Evolutionary conservation across 164 flowering plant species (phyloP), one percentile per base, ranked within the genome.

Genomic region (Nymphaea thermarum): DNA sequence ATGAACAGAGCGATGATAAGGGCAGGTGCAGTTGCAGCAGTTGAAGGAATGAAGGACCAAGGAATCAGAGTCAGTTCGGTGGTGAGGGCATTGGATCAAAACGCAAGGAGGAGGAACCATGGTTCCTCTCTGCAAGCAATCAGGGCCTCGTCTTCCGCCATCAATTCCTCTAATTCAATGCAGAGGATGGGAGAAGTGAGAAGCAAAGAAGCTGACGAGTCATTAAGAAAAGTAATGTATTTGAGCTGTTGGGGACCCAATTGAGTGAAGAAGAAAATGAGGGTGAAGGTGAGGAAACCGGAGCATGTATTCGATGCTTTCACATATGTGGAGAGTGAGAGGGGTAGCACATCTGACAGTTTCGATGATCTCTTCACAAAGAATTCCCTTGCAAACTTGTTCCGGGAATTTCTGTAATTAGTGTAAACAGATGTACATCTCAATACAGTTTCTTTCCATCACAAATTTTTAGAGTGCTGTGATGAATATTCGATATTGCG

Each of bases 221-320:
- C 82, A 6, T 55, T 81, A 62, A 73, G 82, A 64, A 82, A 44
- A 65, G 83, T 81, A 60, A 81, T 81, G 85, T 82, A 73, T 66
- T 74, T 82, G 79, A 84, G 84, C 72, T 82, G 83, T 43, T 81
- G 86, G 86, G 86, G 84, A 60, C 83, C 86, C 42, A 78, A 82
- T 59, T 82, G 42, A 75, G 5, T 18, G 16, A 64, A 4, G 8
- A 16, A 64, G 43, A 25, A 25, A 25, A 25, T 0, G 36, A 25
- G 36, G 36, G 36, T 25, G 36, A 25, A 25, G 36, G 36, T 25
- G 36, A 25, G 36, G 36, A 25, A 25, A 25, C 1, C 36, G 1
- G 36, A 25, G 0, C 36, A 25, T 25, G 1, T 25, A 25, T 25
- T 25, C 36, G 36, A 25, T 25, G 36, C 36, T 25, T 25, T 25